Evolutionary conservation across 2,329 filamentous ascomycete genomes (phyloP).

Genomic region (Phialophora chinensis): DNA sequence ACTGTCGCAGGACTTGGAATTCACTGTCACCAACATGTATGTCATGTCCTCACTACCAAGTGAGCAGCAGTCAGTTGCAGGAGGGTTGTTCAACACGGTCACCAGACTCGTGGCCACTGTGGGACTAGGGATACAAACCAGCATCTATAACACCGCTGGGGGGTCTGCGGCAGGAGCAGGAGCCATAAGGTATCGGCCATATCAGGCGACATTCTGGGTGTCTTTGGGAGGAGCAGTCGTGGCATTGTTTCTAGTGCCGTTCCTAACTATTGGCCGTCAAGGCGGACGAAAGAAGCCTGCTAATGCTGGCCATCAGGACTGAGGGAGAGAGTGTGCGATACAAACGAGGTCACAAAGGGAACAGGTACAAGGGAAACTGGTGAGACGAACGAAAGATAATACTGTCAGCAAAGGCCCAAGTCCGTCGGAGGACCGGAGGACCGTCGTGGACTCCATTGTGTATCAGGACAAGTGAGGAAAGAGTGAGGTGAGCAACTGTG

Average conservation of each 20-base stretch:
- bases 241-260: conserved; percentile 37
- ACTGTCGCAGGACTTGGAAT: conserved; percentile 71
- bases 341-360: not conserved
- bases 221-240: conserved; percentile 35
- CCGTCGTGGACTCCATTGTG: not conserved
- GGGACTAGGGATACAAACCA: conserved; percentile 67
- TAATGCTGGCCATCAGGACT: conserved; percentile 20
- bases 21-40: conserved; percentile 76
- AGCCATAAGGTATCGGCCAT: conserved; percentile 35
- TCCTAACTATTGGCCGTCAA: conserved; percentile 38
- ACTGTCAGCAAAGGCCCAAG: not conserved
- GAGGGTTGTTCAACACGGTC: conserved; percentile 71
- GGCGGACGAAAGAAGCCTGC: conserved; percentile 32
- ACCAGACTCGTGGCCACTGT: conserved; percentile 65
- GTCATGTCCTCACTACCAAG: conserved; percentile 69
- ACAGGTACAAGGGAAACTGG: not conserved
- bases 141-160: conserved; percentile 43
- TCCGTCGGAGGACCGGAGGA: not conserved
- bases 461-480: not conserved
- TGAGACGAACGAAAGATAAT: not conserved
- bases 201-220: conserved; percentile 40
- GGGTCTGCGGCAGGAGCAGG: conserved; percentile 29
- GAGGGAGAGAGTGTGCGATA: not conserved
- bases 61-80: conserved; percentile 69
- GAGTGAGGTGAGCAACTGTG: not conserved